Evolutionary conservation across 345 rosid genomes (phyloP).

Genomic region (Ceriops decandra): DNA sequence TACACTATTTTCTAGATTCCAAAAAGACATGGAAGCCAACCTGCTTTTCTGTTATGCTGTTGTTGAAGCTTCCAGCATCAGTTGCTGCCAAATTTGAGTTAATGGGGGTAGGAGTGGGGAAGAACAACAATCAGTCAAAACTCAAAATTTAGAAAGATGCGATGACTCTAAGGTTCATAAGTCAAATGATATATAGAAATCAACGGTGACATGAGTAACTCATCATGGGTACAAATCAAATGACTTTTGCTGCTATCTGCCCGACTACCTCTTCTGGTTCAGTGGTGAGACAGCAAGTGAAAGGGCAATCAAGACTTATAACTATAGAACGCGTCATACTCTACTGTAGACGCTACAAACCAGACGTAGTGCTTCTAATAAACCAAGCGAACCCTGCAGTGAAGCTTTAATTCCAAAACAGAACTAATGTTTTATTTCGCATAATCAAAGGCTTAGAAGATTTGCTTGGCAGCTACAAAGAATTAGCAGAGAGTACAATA

Average conservation of each 20-base stretch:
- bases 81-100: constrained; percentile 42
- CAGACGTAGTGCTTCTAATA: too few relatives aligned
- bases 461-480: not conserved
- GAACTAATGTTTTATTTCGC: not conserved
- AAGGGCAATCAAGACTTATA: too few relatives aligned
- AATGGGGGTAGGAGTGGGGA: not conserved
- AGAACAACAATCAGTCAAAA: not conserved
- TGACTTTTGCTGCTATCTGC: too few relatives aligned
- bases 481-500: not conserved
- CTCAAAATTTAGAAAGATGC: not conserved
- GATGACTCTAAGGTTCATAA: not conserved
- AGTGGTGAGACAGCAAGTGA: too few relatives aligned
- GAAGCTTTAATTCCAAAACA: too few relatives aligned
- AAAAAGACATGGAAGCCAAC: constrained; percentile 28
- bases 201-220: too few relatives aligned
- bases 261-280: too few relatives aligned
- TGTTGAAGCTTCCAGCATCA: constrained; percentile 85
- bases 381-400: too few relatives aligned
- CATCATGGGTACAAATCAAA: too few relatives aligned
- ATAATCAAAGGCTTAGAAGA: not conserved
- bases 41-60: constrained; percentile 82
- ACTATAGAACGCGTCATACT: too few relatives aligned
- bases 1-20: not conserved
- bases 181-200: too few relatives aligned
- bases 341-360: too few relatives aligned